Evolutionary conservation across 495 filamentous ascomycete genomes (phyloP), one percentile per base, ranked within the genome.

Genomic region (Hyaloscypha finlandica): DNA sequence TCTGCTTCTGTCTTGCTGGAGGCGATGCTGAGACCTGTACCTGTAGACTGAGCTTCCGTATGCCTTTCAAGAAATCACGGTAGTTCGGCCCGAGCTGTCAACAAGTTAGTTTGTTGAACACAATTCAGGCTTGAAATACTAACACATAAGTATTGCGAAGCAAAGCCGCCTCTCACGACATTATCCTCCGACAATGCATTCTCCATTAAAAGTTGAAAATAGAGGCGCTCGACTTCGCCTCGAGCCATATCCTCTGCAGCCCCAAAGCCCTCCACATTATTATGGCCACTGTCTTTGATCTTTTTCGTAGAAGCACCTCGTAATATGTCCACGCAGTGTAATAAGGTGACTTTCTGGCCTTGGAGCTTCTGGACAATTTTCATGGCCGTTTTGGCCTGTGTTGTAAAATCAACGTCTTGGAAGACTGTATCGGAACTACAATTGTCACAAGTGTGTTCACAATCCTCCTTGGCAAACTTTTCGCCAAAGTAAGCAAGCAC

Each of bases 401-500:
- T 76, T 30, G 90, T 92, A 61, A 92, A 89, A 77, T 99, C 93
- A 59, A 84, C 81, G 20, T 80, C 76, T 68, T 93, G 87, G 73
- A 90, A 93, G 3, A 82, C 75, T 66, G 74, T 81, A 57, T 84
- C 86, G 2, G 89, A 90, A 52, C 80, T 85, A 81, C 95, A 99
- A 68, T 96, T 97, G 73, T 98, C 95, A 77, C 95, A 99, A 9
- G 82, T 83, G 37, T 78, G 75, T 30, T 86, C 81, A 76, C 95
- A 99, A 48, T 91, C 80, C 12, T 88, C 84, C 51, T 81, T 80
- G 9, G 84, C 79, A 73, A 97, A 98, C 5, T 79, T 74, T 75
- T 99, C 96, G 42, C 89, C 92, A 77, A 99, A 99, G 75, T 99
- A 98, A 4, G 84, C 85, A 30, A 99, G 85, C 22, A 99, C 87